Evolutionary conservation across 805 yeast genomes (phyloP), one percentile per base, ranked within the genome.

Genomic region (Pichia nanzhaoensis): DNA sequence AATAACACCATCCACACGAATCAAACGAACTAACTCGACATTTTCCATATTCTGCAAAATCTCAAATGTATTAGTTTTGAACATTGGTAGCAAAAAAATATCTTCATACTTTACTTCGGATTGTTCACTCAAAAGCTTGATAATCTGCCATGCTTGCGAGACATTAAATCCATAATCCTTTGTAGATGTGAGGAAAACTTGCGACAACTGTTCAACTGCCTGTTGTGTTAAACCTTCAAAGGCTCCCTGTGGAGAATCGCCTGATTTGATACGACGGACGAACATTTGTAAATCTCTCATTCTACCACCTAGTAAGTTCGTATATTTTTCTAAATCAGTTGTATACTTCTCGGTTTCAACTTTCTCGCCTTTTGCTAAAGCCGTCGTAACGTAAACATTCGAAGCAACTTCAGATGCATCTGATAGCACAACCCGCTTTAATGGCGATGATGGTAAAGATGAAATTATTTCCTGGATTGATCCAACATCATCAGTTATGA

Each of bases 201-300:
- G 95, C 2, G 91, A 78, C 17, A 91, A 77, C 59, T 91, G 97
- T 55, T 87, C 90, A 5, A 91, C 80, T 0, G 96, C 81, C 63
- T 89, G 96, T 21, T 71, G 73, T 5, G 88, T 75, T 83, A 93
- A 85, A 52, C 87, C 90, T 2, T 73, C 64, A 37, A 88, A 66
- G 0, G 98, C 97, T 42, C 75, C 83, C 9, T 66, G 55, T 2
- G 96, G 95, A 7, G 76, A 60, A 59, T 93, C 99, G 6, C 99
- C 99, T 1, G 91, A 79, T 55, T 80, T 80, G 16, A 93, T 76
- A 42, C 98, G 82, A 59, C 98, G 76, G 1, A 84, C 84, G 64
- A 87, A 89, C 24, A 91, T 82, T 63, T 93, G 96, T 42, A 93
- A 70, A 61, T 93, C 99, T 37, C 89, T 71, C 90, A 91, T 84